phyloP scores from a whole-genome alignment of 1,284 basidiomycete genomes.

The Melampsora abietis-canadensis region DNA sequence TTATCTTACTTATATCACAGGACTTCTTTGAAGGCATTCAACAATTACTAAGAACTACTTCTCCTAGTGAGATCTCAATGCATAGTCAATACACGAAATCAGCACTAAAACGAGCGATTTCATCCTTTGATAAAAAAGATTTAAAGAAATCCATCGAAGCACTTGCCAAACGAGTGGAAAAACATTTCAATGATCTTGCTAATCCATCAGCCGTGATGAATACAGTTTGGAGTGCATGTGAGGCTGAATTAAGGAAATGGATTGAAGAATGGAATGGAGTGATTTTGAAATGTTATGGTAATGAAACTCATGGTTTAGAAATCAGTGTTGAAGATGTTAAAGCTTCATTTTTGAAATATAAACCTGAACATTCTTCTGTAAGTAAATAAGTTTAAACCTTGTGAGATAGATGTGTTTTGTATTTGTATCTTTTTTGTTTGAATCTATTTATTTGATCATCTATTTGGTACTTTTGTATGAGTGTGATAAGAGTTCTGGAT shows the following conservation, averaged over 20 bases:
- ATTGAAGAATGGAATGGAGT: slow-evolving; percentile 67
- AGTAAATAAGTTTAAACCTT: too few species aligned
- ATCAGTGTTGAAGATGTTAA: slow-evolving; percentile 74
- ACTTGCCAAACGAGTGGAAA: slow-evolving; percentile 85
- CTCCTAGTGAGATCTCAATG: slow-evolving; percentile 72
- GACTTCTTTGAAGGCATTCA: slow-evolving; percentile 94
- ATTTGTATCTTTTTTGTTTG: too few species aligned
- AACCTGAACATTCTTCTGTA: slow-evolving; percentile 12
- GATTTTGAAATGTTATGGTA: slow-evolving; percentile 69
- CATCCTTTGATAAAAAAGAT: slow-evolving; percentile 83
- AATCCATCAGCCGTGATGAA: slow-evolving; percentile 67
- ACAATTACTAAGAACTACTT: slow-evolving; percentile 73
- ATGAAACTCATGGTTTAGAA: slow-evolving; percentile 66
- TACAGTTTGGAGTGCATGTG: slow-evolving; percentile 82
- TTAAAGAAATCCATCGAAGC: slow-evolving; percentile 76
- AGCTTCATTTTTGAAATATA: slow-evolving; percentile 59
- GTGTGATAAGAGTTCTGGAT: too few species aligned
- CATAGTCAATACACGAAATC: slow-evolving; percentile 74
- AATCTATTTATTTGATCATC: too few species aligned
- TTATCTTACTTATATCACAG: slow-evolving; percentile 55
- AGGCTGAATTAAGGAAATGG: slow-evolving; percentile 71
- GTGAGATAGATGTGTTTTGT: too few species aligned
- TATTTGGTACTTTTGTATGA: too few species aligned
- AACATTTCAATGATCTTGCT: slow-evolving; percentile 71
- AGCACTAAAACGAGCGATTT: slow-evolving; percentile 75